Percentiles rank a stretch among this genome's conserved stretches.
Conservation (phyloP, 169 alveolate species). For the Plasmodium knowlesi region DNA sequence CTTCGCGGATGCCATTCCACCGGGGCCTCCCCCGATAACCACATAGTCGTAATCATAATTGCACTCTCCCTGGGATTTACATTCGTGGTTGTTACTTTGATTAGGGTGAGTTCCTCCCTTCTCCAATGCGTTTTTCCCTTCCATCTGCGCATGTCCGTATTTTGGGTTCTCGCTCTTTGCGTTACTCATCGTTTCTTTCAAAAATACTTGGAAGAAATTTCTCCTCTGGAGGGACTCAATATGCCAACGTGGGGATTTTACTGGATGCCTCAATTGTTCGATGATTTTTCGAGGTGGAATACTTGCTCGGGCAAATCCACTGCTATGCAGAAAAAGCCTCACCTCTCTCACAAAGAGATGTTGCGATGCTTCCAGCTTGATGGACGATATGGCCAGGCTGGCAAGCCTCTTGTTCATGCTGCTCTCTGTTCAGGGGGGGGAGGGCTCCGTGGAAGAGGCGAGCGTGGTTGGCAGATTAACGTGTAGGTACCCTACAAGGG, state of each 20-base stretch:
- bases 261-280: neutral
- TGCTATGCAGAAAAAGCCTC: neutral
- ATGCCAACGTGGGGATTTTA: neutral
- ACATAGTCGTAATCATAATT: conserved; percentile 84
- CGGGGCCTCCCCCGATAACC: conserved; percentile 95
- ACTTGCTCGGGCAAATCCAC: neutral
- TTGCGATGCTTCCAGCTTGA: conserved; percentile 1
- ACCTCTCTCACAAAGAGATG: neutral
- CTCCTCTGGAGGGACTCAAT: neutral
- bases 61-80: neutral
- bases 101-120: neutral
- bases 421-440: neutral
- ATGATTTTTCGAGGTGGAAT: neutral
- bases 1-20: conserved; percentile 95
- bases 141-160: neutral
- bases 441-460: neutral
- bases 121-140: neutral
- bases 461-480: neutral
- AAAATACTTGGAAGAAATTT: neutral
- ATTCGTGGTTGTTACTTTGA: neutral
- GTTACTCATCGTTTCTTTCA: conserved; percentile 1
- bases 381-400: neutral
- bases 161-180: neutral
- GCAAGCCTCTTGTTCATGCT: conserved; percentile 29
- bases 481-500: neutral